A percentile compares a stretch with the other conserved stretches of the same genome.
Conservation (phyloP, 305 asterid genomes). For the Fraxinus sp. region DNA sequence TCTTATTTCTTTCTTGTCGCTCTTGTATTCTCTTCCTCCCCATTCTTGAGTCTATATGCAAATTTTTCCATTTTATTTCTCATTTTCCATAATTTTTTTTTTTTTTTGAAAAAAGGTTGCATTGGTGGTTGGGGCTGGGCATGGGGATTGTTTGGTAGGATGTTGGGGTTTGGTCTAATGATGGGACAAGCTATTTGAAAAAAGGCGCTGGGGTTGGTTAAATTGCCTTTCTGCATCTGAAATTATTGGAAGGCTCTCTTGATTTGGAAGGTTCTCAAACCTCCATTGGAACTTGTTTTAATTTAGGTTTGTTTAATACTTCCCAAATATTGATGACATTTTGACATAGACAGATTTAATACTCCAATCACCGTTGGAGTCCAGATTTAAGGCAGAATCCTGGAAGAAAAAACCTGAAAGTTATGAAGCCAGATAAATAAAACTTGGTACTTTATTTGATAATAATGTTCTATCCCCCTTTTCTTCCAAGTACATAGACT, state of each 20-base stretch:
- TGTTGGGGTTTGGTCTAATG: neutral
- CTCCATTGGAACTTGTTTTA: neutral
- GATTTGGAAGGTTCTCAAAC: neutral
- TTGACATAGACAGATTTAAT: neutral
- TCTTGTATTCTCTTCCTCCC: neutral
- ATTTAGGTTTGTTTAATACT: neutral
- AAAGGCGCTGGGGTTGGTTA: neutral
- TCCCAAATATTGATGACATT: neutral
- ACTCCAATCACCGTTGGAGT: neutral
- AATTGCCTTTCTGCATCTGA: neutral
- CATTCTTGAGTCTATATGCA: neutral
- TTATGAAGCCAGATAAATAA: too few species aligned
- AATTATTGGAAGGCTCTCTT: neutral
- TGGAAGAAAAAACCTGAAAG: too few species aligned
- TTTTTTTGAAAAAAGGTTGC: neutral
- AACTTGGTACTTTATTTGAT: neutral
- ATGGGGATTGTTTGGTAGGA: neutral
- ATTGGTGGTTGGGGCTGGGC: neutral
- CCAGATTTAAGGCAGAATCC: too few species aligned
- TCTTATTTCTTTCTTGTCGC: neutral
- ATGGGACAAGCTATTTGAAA: neutral
- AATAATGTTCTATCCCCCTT: neutral
- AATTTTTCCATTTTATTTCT: neutral
- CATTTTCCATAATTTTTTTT: neutral
- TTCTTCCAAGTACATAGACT: neutral